A percentile compares a stretch with the other conserved stretches of the same genome.
These are phyloP conservation scores for Sarocladium strictum DNA, from an alignment of 2,329 filamentous ascomycete genomes.

Conservation along the genomic window DNA sequence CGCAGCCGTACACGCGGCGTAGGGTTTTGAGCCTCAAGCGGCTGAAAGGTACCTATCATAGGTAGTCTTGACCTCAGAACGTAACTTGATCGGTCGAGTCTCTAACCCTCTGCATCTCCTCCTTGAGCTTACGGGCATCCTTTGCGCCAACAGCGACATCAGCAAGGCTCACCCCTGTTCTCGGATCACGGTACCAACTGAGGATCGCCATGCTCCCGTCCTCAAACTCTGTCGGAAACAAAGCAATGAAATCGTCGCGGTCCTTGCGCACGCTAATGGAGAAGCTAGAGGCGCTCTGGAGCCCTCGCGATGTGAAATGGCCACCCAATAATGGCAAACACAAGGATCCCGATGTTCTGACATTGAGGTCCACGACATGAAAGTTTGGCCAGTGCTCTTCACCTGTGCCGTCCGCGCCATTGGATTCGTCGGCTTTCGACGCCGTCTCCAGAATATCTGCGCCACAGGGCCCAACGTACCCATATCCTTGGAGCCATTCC, in stretches of 20 bases:
- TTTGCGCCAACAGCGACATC: conserved; percentile 25
- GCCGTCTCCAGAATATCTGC: conserved; percentile 26
- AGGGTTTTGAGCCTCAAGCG: background rate
- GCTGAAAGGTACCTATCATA: background rate
- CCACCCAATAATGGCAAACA: conserved; percentile 22
- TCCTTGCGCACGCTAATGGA: conserved; percentile 18
- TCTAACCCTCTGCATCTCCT: conserved; percentile 19
- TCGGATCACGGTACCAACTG: conserved; percentile 26
- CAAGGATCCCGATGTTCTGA: conserved; percentile 26
- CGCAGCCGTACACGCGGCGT: no score
- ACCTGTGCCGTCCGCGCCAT: background rate
- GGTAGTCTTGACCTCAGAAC: conserved; percentile 22
- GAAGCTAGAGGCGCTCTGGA: conserved; percentile 23
- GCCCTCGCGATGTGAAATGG: conserved; percentile 21
- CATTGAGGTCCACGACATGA: conserved; percentile 28
- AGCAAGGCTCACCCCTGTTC: conserved; percentile 19
- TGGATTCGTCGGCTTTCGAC: background rate
- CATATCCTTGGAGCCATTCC: conserved; percentile 20
- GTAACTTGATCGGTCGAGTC: conserved; percentile 22
- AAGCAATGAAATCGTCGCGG: conserved; percentile 20
- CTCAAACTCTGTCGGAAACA: conserved; percentile 19
- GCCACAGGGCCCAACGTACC: conserved; percentile 27
- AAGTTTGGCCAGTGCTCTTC: conserved; percentile 13
- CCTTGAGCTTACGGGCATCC: conserved; percentile 16
- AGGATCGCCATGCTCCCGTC: conserved; percentile 22